A percentile compares a stretch with the other conserved stretches of the same genome.
These are phyloP conservation scores for Amphicarpaea edgeworthii DNA, from an alignment of 306 rosid genomes.

Conservation along the genomic window DNA sequence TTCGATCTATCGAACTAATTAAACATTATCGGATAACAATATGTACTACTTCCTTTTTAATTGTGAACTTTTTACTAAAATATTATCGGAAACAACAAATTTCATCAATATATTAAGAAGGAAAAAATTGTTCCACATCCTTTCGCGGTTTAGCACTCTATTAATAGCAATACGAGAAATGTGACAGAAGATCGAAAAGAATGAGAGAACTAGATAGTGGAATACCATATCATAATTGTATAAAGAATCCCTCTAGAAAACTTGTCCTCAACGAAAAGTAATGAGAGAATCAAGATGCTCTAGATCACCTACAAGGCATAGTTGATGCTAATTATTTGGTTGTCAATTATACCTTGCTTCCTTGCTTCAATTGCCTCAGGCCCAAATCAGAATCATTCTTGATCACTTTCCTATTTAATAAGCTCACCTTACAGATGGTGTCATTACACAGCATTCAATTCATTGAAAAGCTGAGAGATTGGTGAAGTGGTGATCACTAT, in stretches of 20 bases:
- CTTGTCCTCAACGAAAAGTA: neutral
- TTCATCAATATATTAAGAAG: neutral
- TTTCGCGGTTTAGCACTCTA: neutral
- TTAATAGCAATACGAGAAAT: neutral
- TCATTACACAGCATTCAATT: neutral
- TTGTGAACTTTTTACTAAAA: neutral
- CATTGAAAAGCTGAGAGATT: neutral
- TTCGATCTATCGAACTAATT: too few species aligned
- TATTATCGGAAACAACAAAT: neutral
- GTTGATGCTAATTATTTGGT: neutral
- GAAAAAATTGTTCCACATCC: neutral
- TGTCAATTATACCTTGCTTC: constrained; percentile 21
- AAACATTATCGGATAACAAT: neutral
- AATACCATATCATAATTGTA: neutral
- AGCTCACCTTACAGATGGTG: neutral
- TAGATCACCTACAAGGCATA: neutral
- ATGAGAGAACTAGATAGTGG: neutral
- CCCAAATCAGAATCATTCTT: constrained; percentile 14
- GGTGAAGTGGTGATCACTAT: neutral
- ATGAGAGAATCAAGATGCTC: neutral
- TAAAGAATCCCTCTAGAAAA: neutral
- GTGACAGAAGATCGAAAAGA: neutral
- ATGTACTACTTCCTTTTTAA: neutral
- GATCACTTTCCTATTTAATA: constrained; percentile 12
- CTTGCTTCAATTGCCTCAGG: neutral